Base-by-base conservation (phyloP, 2,329 filamentous ascomycete species). In the Penicillium palitans region DNA sequence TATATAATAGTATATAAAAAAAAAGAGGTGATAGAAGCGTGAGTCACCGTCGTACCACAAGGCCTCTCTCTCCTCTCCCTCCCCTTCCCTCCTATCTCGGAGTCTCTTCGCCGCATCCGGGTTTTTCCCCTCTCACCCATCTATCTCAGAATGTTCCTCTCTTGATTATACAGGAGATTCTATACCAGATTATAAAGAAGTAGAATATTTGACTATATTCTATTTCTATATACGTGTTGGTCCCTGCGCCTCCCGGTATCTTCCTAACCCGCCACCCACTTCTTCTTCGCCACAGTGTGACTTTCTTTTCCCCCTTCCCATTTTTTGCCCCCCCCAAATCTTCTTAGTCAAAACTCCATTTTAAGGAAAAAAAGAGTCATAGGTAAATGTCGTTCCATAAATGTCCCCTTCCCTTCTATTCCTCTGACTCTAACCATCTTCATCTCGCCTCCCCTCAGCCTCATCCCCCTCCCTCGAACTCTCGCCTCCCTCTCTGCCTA, bases 251-350 rank as follows among this genome's bases (percentile, higher is more conserved):
- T 41, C 53, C 42, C 48, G 42, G 52, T 10, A 39, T 53, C 51
- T 52, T 25, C 41, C 51, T 48, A 54, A 54, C 48, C 61, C 61
- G 61, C 62, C 62, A 61, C 62, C 62, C 50, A 58, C 31, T 49
- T 48, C 24, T 54, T 53, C 47, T 49, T 52, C 45, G 58, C 60
- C 65, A 63, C 59, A 65, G 29, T 57, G 59, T 60, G 53, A 56
- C 56, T 52, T 37, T 56, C 31, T 19, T 48, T 44, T 53, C 31
- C 41, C 49, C 56, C 52, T 56, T 40, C 40, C 37, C 51, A 35
- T 50, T 61, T 61, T 68, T 64, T 62, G 58, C 59, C 27, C 49
- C 49, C 49, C 37, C 48, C 17, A 19, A 21, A 25, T n/a, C 25
- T 46, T 46, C 54, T 56, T 57, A 64, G 55, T 59, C 55, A 58